These are phyloP conservation scores for Dactylis glomerata DNA, from an alignment of 176 grass and related monocot genomes.

Conservation along the genomic window DNA sequence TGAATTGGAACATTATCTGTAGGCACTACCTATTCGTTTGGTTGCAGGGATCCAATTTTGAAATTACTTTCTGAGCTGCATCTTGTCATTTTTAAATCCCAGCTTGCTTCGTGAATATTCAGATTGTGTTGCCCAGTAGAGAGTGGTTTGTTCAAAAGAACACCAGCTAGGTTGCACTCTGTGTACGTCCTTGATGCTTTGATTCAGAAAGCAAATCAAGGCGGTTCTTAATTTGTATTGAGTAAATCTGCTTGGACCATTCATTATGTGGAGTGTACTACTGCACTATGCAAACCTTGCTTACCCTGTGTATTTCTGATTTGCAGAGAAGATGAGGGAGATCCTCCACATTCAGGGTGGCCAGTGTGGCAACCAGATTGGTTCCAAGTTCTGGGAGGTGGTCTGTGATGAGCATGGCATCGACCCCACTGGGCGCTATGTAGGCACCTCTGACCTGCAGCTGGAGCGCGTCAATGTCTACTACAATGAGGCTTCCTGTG, in stretches of 20 bases:
- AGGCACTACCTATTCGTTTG: background rate
- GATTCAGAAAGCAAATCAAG: background rate
- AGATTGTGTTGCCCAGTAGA: background rate
- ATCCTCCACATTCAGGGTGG: slow-evolving; percentile 78
- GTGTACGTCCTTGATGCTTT: background rate
- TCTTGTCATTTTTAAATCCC: background rate
- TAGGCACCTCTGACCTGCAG: slow-evolving; percentile 52
- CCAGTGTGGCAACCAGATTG: slow-evolving; percentile 77
- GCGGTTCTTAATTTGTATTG: background rate
- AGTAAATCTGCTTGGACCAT: background rate
- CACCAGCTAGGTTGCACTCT: background rate
- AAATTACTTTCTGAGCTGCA: background rate
- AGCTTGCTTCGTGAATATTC: background rate
- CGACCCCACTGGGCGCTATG: slow-evolving; percentile 52
- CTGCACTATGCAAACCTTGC: background rate
- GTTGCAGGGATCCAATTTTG: background rate
- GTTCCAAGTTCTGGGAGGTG: slow-evolving; percentile 80
- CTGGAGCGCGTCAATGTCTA: slow-evolving; percentile 83
- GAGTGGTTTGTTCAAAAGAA: background rate
- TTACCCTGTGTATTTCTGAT: background rate
- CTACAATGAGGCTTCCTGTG: slow-evolving; percentile 74
- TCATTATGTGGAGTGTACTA: background rate
- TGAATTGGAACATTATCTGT: background rate
- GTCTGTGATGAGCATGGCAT: slow-evolving; percentile 78
- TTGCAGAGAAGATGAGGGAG: slow-evolving; percentile 62